Conservation (phyloP, 2,329 filamentous ascomycete genomes). For the Clarireedia hainanense region DNA sequence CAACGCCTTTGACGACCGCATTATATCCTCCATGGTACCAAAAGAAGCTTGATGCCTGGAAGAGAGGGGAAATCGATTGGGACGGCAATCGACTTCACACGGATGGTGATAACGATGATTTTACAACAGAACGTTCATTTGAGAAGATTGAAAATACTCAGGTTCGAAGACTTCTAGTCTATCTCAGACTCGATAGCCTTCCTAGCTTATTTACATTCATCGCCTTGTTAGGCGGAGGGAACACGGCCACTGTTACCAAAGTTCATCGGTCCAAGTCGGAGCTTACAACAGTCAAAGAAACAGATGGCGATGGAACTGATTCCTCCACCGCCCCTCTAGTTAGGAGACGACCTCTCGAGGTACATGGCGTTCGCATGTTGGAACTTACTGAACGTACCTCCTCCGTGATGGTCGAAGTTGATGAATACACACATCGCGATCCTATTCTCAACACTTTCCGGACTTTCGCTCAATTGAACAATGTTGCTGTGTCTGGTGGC, state of each 20-base stretch:
- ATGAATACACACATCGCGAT: conserved; percentile 65
- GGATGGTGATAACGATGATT: conserved; percentile 32
- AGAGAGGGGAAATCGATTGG: conserved; percentile 87
- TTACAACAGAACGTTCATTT: conserved; percentile 26
- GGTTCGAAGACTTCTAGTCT: conserved; percentile 64
- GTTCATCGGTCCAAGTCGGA: conserved; percentile 30
- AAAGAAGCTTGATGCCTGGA: conserved; percentile 65
- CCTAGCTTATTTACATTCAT: conserved; percentile 76
- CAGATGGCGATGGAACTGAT: conserved; percentile 11
- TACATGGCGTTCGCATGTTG: conserved; percentile 74
- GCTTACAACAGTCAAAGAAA: conserved; percentile 24
- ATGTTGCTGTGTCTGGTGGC: conserved; percentile 73
- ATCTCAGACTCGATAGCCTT: conserved; percentile 77
- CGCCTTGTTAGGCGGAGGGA: conserved; percentile 62
- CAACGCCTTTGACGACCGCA: conserved; percentile 64
- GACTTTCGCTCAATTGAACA: conserved; percentile 77
- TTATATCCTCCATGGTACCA: conserved; percentile 76
- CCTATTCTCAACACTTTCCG: conserved; percentile 88
- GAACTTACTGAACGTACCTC: conserved; percentile 89
- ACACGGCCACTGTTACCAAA: conserved; percentile 24
- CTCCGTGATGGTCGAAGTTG: conserved; percentile 85
- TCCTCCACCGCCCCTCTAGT: conserved; percentile 20
- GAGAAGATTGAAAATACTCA: conserved; percentile 43
- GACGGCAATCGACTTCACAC: conserved; percentile 46
- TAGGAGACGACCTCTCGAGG: conserved; percentile 18